Evolutionary conservation across 352 stramenopile genomes (phyloP), one percentile per base, ranked within the genome.

Genomic region (Phytophthora ohioensis): DNA sequence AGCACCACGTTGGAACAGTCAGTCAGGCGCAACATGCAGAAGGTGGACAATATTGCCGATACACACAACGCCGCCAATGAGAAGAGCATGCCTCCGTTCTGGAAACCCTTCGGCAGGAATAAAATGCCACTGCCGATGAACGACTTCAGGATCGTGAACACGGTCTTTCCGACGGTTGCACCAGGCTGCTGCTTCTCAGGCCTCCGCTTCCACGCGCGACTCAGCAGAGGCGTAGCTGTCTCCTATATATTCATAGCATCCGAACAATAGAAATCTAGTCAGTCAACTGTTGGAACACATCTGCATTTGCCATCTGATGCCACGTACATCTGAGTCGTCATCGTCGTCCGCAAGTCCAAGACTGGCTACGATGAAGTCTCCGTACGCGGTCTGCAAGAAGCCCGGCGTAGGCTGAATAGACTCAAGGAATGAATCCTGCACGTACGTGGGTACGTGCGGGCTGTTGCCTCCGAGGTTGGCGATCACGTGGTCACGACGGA

Each of bases 71-170:
- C 78, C 32, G 77, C 38, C n/a, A 88, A 57, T 3, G 84, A 88
- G 56, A 91, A 91, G 52, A 90, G 70, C 76, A 91, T 90, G 53
- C 84, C 84, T 55, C 84, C 84, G 39, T 87, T 83, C 63, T 86
- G 76, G 57, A 91, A 91, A 34, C 78, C 84, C 52, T 89, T 87
- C 32, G 84, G 84, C 49, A 91, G 51, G 68, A 91, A 91, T 56
- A 91, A 47, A 51, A 91, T 87, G 17, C 84, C 84, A 49, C 81
- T 91, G 35, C 84, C 84, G 46, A 91, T 85, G 43, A 91, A 91
- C 55, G 81, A 86, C 49, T 91, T 91, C 70, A 91, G 80, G 57
- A 91, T 84, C 51, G 82, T 87, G 61, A 91, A 89, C 21, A 89
- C 73, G 2, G 81, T 89, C 58, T 89, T 89, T 5, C 78, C 67